Conservation (phyloP, 768 basidiomycete species). For the Boletales sp. region DNA sequence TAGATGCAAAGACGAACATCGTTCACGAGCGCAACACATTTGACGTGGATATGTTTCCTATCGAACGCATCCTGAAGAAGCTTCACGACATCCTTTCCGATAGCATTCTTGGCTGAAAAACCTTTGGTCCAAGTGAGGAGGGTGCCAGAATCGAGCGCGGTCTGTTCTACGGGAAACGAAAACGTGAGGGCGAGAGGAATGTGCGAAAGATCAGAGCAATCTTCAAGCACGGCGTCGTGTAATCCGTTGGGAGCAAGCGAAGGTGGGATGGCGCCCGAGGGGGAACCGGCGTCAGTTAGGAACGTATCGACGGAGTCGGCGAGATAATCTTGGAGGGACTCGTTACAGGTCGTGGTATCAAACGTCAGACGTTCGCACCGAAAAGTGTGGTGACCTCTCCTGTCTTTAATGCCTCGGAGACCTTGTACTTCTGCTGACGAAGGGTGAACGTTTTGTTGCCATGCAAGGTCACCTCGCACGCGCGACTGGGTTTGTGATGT, state of each 20-base stretch:
- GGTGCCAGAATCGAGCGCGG: constrained; percentile 83
- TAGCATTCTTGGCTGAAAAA: constrained; percentile 85
- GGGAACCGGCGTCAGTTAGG: constrained; percentile 54
- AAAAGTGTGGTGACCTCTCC: constrained; percentile 88
- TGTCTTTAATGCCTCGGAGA: constrained; percentile 89
- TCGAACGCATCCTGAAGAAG: constrained; percentile 91
- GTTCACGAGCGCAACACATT: constrained; percentile 89
- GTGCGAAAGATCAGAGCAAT: constrained; percentile 37
- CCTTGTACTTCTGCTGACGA: constrained; percentile 94
- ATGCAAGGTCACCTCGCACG: constrained; percentile 89
- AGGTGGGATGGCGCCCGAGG: constrained; percentile 22
- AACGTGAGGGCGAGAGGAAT: constrained; percentile 89
- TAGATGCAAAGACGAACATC: constrained; percentile 63
- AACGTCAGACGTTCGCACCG: constrained; percentile 43
- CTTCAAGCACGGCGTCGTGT: constrained; percentile 10
- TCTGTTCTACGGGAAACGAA: constrained; percentile 97
- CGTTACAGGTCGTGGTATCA: constrained; percentile 6
- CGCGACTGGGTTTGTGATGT: constrained; percentile 56
- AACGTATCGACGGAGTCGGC: constrained; percentile 96
- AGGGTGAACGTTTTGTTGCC: constrained; percentile 88
- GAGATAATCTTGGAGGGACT: constrained; percentile 73
- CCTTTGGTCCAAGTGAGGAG: constrained; percentile 97
- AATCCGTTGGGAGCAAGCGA: constrained; percentile 18
- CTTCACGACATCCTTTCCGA: constrained; percentile 85
- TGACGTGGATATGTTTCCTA: constrained; percentile 87